Conservation (phyloP, 2,329 filamentous ascomycete genomes). For the Albifimbria verrucaria region DNA sequence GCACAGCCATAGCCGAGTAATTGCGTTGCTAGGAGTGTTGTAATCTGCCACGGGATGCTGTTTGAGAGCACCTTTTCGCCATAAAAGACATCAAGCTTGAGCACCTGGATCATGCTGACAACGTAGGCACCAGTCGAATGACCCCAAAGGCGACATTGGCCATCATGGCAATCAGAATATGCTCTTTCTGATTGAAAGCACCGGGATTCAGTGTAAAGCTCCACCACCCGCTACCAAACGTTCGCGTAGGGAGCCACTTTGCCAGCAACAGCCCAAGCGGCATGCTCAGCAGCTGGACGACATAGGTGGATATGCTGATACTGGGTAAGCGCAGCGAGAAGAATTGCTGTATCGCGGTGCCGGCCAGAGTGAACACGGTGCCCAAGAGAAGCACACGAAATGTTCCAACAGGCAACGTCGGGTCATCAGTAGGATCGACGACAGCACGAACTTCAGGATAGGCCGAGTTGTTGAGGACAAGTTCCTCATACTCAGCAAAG, state of each 20-base stretch:
- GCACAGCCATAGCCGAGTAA: constrained; percentile 51
- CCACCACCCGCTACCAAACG: constrained; percentile 4
- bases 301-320: constrained; percentile 35
- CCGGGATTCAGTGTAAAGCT: constrained; percentile 41
- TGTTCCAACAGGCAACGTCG: constrained; percentile 35
- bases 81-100: constrained; percentile 42
- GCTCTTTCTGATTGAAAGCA: constrained; percentile 51
- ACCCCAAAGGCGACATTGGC: constrained; percentile 45
- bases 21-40: constrained; percentile 44
- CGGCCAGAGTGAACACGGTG: constrained; percentile 27
- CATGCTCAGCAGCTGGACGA: constrained; percentile 37
- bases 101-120: constrained; percentile 41
- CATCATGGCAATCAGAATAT: constrained; percentile 53
- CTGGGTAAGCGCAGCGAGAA: constrained; percentile 38
- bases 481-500: constrained; percentile 15
- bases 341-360: constrained; percentile 26
- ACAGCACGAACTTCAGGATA: constrained; percentile 43
- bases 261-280: constrained; percentile 34
- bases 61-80: constrained; percentile 31
- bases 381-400: constrained; percentile 37
- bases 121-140: constrained; percentile 36
- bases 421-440: constrained; percentile 40
- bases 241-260: constrained; percentile 10
- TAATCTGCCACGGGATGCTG: constrained; percentile 41
- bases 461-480: constrained; percentile 31